Evolutionary conservation across 225 moss, liverwort and hornwort species (phyloP).

Genomic region (Neckera pumila): DNA sequence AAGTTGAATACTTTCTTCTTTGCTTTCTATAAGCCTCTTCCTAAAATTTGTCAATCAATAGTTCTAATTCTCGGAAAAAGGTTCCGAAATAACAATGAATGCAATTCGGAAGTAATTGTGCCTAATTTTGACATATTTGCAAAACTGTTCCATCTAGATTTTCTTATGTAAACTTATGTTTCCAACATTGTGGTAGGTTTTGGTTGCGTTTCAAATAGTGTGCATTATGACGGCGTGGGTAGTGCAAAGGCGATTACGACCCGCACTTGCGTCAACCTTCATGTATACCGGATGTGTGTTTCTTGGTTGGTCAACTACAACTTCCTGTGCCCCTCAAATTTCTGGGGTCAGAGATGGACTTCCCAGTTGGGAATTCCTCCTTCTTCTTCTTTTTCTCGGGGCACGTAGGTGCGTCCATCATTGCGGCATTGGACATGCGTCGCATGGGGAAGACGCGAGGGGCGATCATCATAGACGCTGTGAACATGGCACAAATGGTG

Average conservation of each 20-base stretch:
- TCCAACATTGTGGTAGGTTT: not conserved
- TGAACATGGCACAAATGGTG: constrained; percentile 29
- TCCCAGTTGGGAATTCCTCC: constrained; percentile 16
- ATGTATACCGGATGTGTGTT: constrained; percentile 33
- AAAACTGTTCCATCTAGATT: too few species aligned
- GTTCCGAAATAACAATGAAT: rapidly evolving
- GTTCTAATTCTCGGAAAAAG: not conserved
- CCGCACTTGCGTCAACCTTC: constrained; percentile 15
- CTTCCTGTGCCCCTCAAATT: constrained; percentile 38
- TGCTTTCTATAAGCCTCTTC: not conserved
- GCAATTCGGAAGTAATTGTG: not conserved
- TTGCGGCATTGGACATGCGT: constrained; percentile 24
- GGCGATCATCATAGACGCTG: not conserved
- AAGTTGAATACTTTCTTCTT: not conserved
- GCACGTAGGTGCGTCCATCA: constrained; percentile 38
- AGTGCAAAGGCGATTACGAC: constrained; percentile 19
- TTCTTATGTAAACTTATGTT: not conserved
- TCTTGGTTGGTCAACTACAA: constrained; percentile 36
- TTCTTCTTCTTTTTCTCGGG: constrained; percentile 57
- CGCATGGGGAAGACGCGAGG: not conserved
- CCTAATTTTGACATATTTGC: not conserved
- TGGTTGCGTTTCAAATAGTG: constrained; percentile 16
- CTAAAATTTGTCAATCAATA: rapidly evolving
- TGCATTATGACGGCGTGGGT: constrained; percentile 17
- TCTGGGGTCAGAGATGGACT: constrained; percentile 26